Conservation (phyloP, 2,329 filamentous ascomycete species). For the Diaporthe vexans region DNA sequence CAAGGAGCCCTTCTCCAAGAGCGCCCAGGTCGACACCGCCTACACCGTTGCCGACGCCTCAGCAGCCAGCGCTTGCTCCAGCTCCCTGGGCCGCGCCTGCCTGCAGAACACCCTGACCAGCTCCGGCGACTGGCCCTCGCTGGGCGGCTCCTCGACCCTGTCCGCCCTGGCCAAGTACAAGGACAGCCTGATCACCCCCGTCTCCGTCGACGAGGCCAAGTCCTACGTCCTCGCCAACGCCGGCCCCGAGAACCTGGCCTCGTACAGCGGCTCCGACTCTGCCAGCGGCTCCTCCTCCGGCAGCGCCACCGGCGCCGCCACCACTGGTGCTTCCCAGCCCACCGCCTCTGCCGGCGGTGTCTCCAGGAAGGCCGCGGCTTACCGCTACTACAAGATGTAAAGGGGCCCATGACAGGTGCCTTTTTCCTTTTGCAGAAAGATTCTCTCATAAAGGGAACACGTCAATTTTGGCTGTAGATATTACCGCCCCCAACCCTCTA, state of each 20-base stretch:
- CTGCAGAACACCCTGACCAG: conserved; percentile 58
- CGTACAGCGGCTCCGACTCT: conserved; percentile 22
- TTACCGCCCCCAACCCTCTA: conserved; percentile 16
- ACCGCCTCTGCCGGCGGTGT: conserved; percentile 4
- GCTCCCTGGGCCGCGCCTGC: conserved; percentile 63
- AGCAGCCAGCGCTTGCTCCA: conserved; percentile 57
- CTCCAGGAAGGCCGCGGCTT: conserved; percentile 2
- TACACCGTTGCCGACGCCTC: conserved; percentile 44
- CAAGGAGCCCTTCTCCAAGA: conserved; percentile 54
- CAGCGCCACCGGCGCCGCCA: background rate
- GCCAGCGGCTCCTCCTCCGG: background rate
- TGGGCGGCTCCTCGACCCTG: conserved; percentile 32
- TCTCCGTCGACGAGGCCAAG: conserved; percentile 31
- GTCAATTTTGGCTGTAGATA: conserved; percentile 32
- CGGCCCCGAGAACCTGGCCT: conserved; percentile 32
- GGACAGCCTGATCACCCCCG: conserved; percentile 33
- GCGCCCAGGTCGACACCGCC: conserved; percentile 40
- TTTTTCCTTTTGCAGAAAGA: background rate
- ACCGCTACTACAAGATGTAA: conserved; percentile 27
- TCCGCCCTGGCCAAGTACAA: conserved; percentile 38
- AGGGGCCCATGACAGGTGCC: background rate
- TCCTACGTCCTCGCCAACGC: conserved; percentile 37
- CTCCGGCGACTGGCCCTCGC: conserved; percentile 43
- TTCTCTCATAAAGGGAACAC: conserved; percentile 22
- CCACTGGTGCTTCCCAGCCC: background rate